Evolutionary conservation across 108 stramenopile genomes (phyloP).

Genomic region (Pseudonitzschia pungens): DNA sequence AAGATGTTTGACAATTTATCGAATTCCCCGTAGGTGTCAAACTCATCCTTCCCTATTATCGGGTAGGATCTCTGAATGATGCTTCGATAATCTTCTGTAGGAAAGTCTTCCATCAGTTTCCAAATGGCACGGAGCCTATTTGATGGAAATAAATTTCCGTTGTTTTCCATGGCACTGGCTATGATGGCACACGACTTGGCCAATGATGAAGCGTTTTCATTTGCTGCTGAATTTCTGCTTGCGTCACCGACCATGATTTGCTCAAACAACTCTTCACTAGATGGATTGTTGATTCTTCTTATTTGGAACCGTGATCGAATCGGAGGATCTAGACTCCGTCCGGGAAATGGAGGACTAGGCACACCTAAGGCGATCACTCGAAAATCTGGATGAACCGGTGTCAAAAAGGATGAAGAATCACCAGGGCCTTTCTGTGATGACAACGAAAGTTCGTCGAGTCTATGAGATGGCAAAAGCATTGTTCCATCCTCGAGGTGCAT

Average conservation of each 20-base stretch:
- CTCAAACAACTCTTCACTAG: slow-evolving; percentile 26
- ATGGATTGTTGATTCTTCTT: slow-evolving; percentile 25
- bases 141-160: slow-evolving; percentile 18
- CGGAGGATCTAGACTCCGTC: slow-evolving; percentile 74
- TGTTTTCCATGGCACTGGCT: slow-evolving; percentile 19
- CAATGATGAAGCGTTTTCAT: neutral
- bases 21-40: neutral
- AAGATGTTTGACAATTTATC: neutral
- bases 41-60: neutral
- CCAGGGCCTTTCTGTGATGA: neutral
- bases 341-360: slow-evolving; percentile 46
- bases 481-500: slow-evolving; percentile 80
- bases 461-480: slow-evolving; percentile 26
- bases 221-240: neutral
- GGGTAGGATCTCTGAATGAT: slow-evolving; percentile 19
- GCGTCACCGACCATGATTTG: neutral
- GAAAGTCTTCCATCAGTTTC: slow-evolving; percentile 19
- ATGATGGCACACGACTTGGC: slow-evolving; percentile 19
- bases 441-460: slow-evolving; percentile 14
- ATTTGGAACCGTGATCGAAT: slow-evolving; percentile 78
- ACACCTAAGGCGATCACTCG: slow-evolving; percentile 74
- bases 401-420: slow-evolving; percentile 12
- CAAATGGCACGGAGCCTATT: slow-evolving; percentile 5
- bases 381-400: slow-evolving; percentile 71
- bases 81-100: slow-evolving; percentile 10